phyloP scores from a whole-genome alignment of 176 grass and related monocot genomes.

The Alloteropsis semialata region DNA sequence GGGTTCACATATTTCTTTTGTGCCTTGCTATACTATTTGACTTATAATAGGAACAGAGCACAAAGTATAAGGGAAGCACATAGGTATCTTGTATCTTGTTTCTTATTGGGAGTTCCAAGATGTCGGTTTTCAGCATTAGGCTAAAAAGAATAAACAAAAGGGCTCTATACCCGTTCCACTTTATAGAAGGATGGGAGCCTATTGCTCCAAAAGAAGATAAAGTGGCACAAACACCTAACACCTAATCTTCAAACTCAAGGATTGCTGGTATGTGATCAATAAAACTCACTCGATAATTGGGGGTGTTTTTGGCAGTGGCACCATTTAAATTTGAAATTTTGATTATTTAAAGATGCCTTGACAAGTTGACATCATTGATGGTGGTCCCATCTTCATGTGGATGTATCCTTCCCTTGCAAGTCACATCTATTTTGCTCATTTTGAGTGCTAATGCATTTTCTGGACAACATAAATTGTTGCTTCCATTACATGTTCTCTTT shows the following conservation, averaged over 20 bases:
- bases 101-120: slow-evolving; percentile 22
- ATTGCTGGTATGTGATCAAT: slow-evolving; percentile 19
- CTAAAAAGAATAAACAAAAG: slow-evolving; percentile 36
- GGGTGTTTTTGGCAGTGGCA: not conserved
- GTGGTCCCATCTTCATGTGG: slow-evolving; percentile 2
- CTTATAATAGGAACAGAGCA: slow-evolving; percentile 4
- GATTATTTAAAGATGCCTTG: not conserved
- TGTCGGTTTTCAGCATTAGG: slow-evolving; percentile 31
- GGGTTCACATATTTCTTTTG: slow-evolving; percentile 18
- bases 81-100: slow-evolving; percentile 10
- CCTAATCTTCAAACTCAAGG: slow-evolving; percentile 24
- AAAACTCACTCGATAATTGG: not conserved
- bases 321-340: not conserved
- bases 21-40: not conserved
- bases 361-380: not conserved
- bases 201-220: slow-evolving; percentile 48
- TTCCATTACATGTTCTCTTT: slow-evolving; percentile 6
- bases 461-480: slow-evolving; percentile 1
- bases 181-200: slow-evolving; percentile 35
- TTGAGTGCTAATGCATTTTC: not conserved
- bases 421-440: not conserved
- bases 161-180: slow-evolving; percentile 11
- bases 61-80: slow-evolving; percentile 21
- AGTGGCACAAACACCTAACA: slow-evolving; percentile 36
- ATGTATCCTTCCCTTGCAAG: not conserved